Base-by-base conservation (phyloP, 768 basidiomycete genomes). In the Pilatotrama ljubarskyi region DNA sequence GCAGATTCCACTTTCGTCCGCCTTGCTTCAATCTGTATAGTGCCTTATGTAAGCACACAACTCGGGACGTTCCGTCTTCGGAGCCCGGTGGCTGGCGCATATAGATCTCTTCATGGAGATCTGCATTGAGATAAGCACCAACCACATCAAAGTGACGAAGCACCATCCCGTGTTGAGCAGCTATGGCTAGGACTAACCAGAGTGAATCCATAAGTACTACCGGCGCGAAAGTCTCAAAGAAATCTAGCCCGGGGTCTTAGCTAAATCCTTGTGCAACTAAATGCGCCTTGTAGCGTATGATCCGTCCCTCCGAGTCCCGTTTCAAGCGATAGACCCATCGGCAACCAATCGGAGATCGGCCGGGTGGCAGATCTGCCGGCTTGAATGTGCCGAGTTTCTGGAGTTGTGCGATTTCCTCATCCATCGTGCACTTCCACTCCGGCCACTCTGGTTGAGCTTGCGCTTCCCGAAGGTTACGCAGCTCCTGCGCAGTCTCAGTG, bases 271-370 rank as follows among this genome's bases (percentile, higher is more conserved):
- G 68, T 0, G 77, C 77, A 0, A 82, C 78, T 0, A 83, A 66
- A 0, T 75, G 51, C 0, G 77, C 80, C 64, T 81, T 82, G 73
- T 77, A 76, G 10, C 70, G 66, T 4, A 65, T 55, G 26, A 81
- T 68, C 1, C 65, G 53, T 15, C 80, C 77, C 1, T 64, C 44
- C 1, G 68, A 61, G 58, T 80, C 75, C 29, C 67, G 55, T 62
- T 84, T 84, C 32, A 72, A 61, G 13, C 62, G 63, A 62, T 76
- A 82, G 8, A 82, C 78, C 77, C 78, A 82, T 20, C 74, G 70
- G 15, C 64, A 69, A 0, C 71, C 66, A 11, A 81, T 66, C n/a
- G 76, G 44, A 17, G 74, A 77, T 11, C 53, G 46, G 2, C 67
- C 69, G 0, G 57, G 40, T 0, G 77, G 77, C 26, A 65, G 22